A percentile compares a stretch with the other conserved stretches of the same genome.
Evolutionary conservation across 768 basidiomycete species (phyloP).

Genomic region (Boletus subcaerulescens): DNA sequence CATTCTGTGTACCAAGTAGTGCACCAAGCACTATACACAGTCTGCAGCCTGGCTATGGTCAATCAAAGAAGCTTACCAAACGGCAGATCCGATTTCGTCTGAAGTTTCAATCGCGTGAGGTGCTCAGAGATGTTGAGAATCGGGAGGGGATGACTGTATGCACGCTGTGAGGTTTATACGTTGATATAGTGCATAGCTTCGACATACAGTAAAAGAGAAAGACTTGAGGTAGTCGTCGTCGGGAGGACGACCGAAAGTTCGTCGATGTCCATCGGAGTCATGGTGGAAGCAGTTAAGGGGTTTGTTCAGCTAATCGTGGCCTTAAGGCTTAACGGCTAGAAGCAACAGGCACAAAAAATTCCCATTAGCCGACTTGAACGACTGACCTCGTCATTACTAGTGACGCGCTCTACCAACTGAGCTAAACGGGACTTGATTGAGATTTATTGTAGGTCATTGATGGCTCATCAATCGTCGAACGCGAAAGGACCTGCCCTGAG

Average conservation of each 20-base stretch:
- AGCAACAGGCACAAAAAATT: slow-evolving; percentile 18
- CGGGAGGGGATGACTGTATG: slow-evolving; percentile 85
- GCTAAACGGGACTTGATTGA: slow-evolving; percentile 33
- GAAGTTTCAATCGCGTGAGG: slow-evolving; percentile 79
- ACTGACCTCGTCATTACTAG: slow-evolving; percentile 47
- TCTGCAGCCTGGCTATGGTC: neutral
- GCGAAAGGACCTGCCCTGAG: slow-evolving; percentile 34
- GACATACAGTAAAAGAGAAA: slow-evolving; percentile 71
- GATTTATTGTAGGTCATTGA: too few species aligned
- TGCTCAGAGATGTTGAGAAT: slow-evolving; percentile 98
- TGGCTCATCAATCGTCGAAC: slow-evolving; percentile 1
- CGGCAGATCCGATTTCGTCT: slow-evolving; percentile 56
- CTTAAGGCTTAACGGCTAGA: neutral
- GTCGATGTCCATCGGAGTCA: slow-evolving; percentile 74
- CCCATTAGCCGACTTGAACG: slow-evolving; percentile 42
- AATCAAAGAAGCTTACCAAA: slow-evolving; percentile 51
- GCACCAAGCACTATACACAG: slow-evolving; percentile 78
- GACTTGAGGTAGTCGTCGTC: slow-evolving; percentile 65
- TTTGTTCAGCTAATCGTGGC: neutral
- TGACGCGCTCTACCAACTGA: slow-evolving; percentile 52
- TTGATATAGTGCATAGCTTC: neutral
- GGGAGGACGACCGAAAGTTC: slow-evolving; percentile 73
- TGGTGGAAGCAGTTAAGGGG: slow-evolving; percentile 19
- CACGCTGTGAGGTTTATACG: slow-evolving; percentile 11
- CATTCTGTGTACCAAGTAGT: slow-evolving; percentile 89